These are phyloP conservation scores for Colletotrichum chlorophyti DNA, from an alignment of 2,329 filamentous ascomycete genomes.

Conservation along the genomic window DNA sequence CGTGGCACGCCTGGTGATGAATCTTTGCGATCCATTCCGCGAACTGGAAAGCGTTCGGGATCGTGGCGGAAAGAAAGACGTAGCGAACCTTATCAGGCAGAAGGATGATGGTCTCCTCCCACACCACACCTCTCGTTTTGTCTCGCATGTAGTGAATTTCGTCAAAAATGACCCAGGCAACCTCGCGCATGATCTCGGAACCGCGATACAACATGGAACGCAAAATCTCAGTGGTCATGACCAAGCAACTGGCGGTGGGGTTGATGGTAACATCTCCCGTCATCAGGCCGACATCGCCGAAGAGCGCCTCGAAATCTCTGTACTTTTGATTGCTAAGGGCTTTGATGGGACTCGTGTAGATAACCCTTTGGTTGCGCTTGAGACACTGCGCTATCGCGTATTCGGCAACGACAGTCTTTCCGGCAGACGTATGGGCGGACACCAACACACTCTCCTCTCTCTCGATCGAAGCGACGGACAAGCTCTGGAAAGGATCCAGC, in stretches of 20 bases:
- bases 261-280: constrained; percentile 99
- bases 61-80: constrained; percentile 97
- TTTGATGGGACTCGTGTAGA: constrained; percentile 99
- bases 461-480: constrained; percentile 94
- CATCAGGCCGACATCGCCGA: constrained; percentile 97
- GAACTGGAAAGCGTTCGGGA: constrained; percentile 98
- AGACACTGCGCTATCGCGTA: constrained; percentile 98
- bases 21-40: constrained; percentile 99
- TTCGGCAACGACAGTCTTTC: constrained; percentile 97
- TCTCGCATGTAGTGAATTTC: constrained; percentile 99
- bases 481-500: constrained; percentile 95
- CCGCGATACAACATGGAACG: constrained; percentile 98
- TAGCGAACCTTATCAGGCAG: constrained; percentile 98
- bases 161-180: constrained; percentile 97
- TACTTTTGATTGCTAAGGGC: constrained; percentile 99
- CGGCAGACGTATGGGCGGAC: constrained; percentile 95
- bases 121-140: constrained; percentile 92
- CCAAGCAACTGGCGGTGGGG: constrained; percentile 94
- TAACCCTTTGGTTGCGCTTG: constrained; percentile 96
- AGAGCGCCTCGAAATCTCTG: constrained; percentile 92
- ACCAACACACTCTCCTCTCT: constrained; percentile 95
- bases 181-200: constrained; percentile 99
- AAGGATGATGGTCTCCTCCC: constrained; percentile 99
- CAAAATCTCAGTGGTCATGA: constrained; percentile 99
- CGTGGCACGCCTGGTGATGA: constrained; percentile 96